Evolutionary conservation across 1,284 basidiomycete genomes (phyloP).

Genomic region (Marasmius sp.): DNA sequence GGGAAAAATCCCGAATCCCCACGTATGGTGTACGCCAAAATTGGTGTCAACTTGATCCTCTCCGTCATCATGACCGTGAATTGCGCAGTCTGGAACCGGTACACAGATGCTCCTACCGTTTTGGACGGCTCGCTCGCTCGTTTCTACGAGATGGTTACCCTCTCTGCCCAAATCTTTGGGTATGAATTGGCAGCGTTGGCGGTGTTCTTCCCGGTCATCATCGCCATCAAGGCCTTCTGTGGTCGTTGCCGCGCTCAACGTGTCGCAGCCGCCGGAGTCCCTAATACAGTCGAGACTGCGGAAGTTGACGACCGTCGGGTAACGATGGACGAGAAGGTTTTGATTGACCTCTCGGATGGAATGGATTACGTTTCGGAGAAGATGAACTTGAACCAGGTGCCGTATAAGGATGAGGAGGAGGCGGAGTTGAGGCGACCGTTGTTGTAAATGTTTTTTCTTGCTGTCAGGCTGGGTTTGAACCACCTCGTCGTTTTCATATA

Average conservation of each 20-base stretch:
- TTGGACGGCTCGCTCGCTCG: not conserved
- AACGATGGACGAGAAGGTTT: not conserved
- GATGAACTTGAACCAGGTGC: not conserved
- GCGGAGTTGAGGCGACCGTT: not conserved
- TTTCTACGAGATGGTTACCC: not conserved
- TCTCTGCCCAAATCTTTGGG: not conserved
- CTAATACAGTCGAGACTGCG: not conserved
- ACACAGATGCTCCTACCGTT: not conserved
- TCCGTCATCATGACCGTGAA: slow-evolving; percentile 1
- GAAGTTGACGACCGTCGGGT: not conserved
- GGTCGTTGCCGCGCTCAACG: not conserved
- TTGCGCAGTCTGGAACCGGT: not conserved
- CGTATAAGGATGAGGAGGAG: not conserved
- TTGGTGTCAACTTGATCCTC: not conserved
- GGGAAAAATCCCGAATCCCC: not conserved
- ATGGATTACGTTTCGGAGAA: not conserved
- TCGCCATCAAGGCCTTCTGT: not conserved
- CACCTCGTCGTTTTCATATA: too few relatives aligned
- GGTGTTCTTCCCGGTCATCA: not conserved
- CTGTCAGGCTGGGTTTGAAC: too few relatives aligned
- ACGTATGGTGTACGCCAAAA: not conserved
- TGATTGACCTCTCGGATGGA: slow-evolving; percentile 1
- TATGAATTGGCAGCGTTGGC: not conserved
- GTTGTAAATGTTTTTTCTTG: not conserved
- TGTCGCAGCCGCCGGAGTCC: not conserved